Evolutionary conservation across 345 rosid species (phyloP).

Genomic region (Brassica cretica): DNA sequence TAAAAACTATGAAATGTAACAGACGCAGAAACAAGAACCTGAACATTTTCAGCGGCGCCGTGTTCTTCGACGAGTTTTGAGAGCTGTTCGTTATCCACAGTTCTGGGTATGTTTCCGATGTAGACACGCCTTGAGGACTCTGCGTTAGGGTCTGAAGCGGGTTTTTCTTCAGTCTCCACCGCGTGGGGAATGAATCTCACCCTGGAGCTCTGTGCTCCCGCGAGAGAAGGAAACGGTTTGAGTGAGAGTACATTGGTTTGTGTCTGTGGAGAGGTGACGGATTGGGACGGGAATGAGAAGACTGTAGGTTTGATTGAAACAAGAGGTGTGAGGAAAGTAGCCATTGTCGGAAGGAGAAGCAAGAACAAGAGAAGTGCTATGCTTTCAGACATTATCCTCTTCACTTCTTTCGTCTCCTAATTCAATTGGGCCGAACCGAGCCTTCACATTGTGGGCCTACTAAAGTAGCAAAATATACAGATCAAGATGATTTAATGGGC

Average conservation of each 20-base stretch:
- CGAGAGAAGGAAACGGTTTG: conserved; percentile 8
- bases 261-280: conserved; percentile 2
- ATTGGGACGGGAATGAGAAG: conserved; percentile 25
- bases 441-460: background rate
- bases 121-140: conserved; percentile 65
- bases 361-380: background rate
- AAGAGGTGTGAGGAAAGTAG: conserved; percentile 32
- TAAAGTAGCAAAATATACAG: no score
- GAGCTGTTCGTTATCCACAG: conserved; percentile 55
- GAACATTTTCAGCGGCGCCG: conserved; percentile 74
- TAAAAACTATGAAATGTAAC: background rate
- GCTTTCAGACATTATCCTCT: conserved; percentile 10
- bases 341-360: conserved; percentile 16
- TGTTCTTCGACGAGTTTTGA: conserved; percentile 65
- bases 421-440: background rate
- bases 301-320: conserved; percentile 31
- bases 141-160: conserved; percentile 44
- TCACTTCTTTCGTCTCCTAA: background rate
- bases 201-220: conserved; percentile 20
- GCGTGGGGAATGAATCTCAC: conserved; percentile 43
- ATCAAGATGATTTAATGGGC: no score
- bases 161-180: conserved; percentile 35
- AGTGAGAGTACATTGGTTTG: conserved; percentile 10
- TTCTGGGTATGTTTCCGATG: conserved; percentile 83
- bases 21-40: conserved; percentile 45